Evolutionary conservation across 2,329 filamentous ascomycete genomes (phyloP), one percentile per base, ranked within the genome.

Genomic region (Paecilomyces sp.): DNA sequence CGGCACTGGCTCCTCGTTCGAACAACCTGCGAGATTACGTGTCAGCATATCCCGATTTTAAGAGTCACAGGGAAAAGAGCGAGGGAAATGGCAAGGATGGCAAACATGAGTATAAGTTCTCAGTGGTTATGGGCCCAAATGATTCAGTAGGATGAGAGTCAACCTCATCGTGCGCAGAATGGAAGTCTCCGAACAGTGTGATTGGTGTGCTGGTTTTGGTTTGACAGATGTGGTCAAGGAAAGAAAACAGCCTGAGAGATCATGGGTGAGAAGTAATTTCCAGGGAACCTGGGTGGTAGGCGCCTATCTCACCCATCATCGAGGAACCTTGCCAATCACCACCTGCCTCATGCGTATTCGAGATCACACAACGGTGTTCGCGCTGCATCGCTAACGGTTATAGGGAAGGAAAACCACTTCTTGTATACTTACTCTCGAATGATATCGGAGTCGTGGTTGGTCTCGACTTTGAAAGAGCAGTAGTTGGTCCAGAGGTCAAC

Each of bases 381-480:
- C 69, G 70, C 75, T 77, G 74, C 67, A 65, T 71, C 65, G 70
- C 68, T 75, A 71, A 71, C 65, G 70, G 76, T 77, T 79, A 78
- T 72, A 72, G 84, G 87, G 84, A 80, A 83, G 83, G 86, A 82
- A 87, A 87, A 87, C 72, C 72, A 76, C 74, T 82, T 81, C 80
- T 79, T 77, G 73, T 78, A 80, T 84, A 97, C 94, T 97, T 96
- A 99, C 94, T 97, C 94, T 96, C 94, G 88, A 80, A 97, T 95
- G 77, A 95, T 84, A 74, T 95, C 90, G 70, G 91, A 85, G 74
- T 96, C 92, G 79, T 99, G 94, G 68, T 90, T 94, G 60, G 94
- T 97, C 75, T 97, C 92, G 80, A 94, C 92, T 77, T 97, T 97
- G 85, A 97, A 97, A 70, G 88, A 85, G 80, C 93, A 97, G 80